These are phyloP conservation scores for Urochloa ruziziensis DNA, from an alignment of 176 grass and related monocot species.

Conservation along the genomic window DNA sequence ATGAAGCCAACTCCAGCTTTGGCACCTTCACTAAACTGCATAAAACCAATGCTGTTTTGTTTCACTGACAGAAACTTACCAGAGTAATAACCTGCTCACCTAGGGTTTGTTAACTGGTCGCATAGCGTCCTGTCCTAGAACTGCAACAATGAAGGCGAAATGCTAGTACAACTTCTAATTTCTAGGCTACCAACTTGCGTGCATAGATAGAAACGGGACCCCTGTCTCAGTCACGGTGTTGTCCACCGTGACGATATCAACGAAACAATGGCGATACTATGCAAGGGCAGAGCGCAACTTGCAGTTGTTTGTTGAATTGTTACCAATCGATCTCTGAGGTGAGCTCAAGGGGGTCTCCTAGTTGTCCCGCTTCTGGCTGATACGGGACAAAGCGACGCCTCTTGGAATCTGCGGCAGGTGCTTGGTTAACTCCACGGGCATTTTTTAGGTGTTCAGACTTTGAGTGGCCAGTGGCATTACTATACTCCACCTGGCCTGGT, in stretches of 20 bases:
- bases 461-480: not conserved
- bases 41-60: no score
- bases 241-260: not conserved
- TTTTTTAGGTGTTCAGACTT: not conserved
- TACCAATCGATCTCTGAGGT: not conserved
- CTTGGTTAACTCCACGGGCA: not conserved
- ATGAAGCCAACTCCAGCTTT: slow-evolving; percentile 4
- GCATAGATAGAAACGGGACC: not conserved
- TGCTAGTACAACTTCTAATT: not conserved
- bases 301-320: not conserved
- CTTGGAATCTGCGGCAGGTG: slow-evolving; percentile 34
- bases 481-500: not conserved
- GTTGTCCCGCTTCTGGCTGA: not conserved
- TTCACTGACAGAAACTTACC: not conserved
- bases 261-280: not conserved
- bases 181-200: not conserved
- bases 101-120: not conserved
- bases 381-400: slow-evolving; percentile 20
- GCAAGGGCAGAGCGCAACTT: not conserved
- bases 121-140: not conserved
- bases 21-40: not conserved
- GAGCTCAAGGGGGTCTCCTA: not conserved
- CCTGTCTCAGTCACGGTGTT: not conserved
- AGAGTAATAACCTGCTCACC: no score
- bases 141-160: not conserved